Conservation (phyloP, 2,329 filamentous ascomycete genomes). For the Coniochaeta hoffmannii region DNA sequence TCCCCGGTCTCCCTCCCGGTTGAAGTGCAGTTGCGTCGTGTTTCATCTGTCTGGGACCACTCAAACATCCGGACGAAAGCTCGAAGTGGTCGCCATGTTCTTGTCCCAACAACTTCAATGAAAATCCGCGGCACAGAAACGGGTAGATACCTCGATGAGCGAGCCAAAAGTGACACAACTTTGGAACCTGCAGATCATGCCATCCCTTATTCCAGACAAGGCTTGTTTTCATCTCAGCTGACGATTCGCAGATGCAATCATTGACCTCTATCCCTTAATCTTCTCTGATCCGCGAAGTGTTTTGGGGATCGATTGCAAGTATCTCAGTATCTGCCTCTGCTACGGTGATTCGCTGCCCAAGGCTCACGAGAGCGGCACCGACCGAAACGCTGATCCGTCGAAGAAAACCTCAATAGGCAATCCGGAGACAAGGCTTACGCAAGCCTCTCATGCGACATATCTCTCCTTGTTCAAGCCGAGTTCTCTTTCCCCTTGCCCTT, state of each 20-base stretch:
- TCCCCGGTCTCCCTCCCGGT: conserved; percentile 1
- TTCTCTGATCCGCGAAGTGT: conserved; percentile 5
- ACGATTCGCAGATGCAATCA: conserved; percentile 5
- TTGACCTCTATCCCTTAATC: conserved; percentile 7
- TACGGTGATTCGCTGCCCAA: background rate
- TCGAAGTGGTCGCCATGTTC: background rate
- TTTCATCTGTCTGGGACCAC: background rate
- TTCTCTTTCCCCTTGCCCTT: conserved; percentile 8
- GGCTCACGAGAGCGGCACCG: background rate
- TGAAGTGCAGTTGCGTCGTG: conserved; percentile 8
- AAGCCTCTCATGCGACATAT: background rate
- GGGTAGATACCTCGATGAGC: background rate
- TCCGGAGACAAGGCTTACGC: background rate
- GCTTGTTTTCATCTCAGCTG: conserved; percentile 1
- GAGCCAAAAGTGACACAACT: background rate
- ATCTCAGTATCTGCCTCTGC: background rate
- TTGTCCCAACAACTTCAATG: background rate
- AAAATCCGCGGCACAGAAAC: background rate
- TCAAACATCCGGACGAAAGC: background rate
- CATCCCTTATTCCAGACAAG: background rate
- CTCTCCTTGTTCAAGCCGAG: background rate
- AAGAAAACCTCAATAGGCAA: background rate
- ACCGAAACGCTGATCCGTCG: background rate
- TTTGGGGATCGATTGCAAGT: background rate
- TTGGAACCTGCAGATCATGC: background rate